phyloP scores from a whole-genome alignment of 2,329 filamentous ascomycete genomes.

The Alternaria rosae region DNA sequence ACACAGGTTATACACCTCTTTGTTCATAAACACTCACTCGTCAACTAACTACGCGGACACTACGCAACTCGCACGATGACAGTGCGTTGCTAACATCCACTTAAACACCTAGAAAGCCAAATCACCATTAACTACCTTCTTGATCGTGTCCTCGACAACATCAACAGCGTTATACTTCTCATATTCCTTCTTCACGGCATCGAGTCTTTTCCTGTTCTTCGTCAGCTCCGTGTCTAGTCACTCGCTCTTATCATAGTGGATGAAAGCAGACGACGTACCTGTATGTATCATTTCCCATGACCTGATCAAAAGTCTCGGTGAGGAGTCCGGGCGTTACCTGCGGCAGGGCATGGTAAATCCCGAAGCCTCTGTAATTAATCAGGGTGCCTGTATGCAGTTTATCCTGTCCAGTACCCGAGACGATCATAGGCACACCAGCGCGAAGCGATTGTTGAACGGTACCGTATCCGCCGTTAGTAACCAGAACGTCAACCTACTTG shows the following conservation, averaged over 20 bases:
- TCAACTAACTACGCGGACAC: background rate
- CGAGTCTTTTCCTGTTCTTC: background rate
- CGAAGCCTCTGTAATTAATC: constrained; percentile 16
- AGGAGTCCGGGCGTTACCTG: background rate
- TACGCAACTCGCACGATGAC: background rate
- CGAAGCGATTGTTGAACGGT: constrained; percentile 56
- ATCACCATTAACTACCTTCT: background rate
- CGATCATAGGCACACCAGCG: constrained; percentile 57
- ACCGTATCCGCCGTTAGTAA: constrained; percentile 60
- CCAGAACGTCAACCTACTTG: constrained; percentile 48
- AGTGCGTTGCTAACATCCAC: background rate
- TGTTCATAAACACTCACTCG: background rate
- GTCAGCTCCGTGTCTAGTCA: background rate
- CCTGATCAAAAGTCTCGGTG: constrained; percentile 6
- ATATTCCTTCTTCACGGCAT: constrained; percentile 4
- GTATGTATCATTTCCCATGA: constrained; percentile 11
- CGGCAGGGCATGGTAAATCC: constrained; percentile 13
- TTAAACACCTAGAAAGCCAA: background rate
- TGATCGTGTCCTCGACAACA: constrained; percentile 12
- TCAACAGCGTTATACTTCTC: constrained; percentile 11
- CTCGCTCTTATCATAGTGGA: background rate
- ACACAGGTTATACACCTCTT: background rate
- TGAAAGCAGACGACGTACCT: background rate
- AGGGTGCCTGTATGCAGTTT: constrained; percentile 51
- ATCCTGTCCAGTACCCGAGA: constrained; percentile 52